Conservation (phyloP, 2,329 filamentous ascomycete genomes). For the Volutella citrinella region DNA sequence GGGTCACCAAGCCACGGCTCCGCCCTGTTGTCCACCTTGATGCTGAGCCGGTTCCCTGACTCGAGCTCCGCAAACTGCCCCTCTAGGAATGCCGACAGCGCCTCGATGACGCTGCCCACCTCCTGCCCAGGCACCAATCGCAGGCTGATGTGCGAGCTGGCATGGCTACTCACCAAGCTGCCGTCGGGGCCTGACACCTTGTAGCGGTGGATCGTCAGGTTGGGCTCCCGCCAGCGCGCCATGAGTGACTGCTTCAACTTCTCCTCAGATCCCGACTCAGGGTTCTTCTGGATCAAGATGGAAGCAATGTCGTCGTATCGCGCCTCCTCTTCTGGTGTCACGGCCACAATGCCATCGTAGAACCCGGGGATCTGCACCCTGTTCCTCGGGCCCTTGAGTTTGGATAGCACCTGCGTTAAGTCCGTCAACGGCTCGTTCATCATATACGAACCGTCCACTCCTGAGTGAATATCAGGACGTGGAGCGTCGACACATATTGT, state of each 20-base stretch:
- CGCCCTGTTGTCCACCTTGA: slow-evolving; percentile 88
- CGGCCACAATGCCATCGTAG: slow-evolving; percentile 76
- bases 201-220: slow-evolving; percentile 89
- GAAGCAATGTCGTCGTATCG: slow-evolving; percentile 82
- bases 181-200: slow-evolving; percentile 90
- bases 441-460: slow-evolving; percentile 91
- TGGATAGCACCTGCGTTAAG: slow-evolving; percentile 77
- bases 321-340: slow-evolving; percentile 72
- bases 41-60: slow-evolving; percentile 75
- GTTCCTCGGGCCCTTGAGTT: slow-evolving; percentile 77
- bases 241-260: slow-evolving; percentile 82
- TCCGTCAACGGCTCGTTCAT: slow-evolving; percentile 92
- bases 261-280: slow-evolving; percentile 56
- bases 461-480: slow-evolving; percentile 87
- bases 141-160: slow-evolving; percentile 83
- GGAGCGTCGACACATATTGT: slow-evolving; percentile 84
- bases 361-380: slow-evolving; percentile 83
- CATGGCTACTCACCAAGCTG: slow-evolving; percentile 85
- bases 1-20: slow-evolving; percentile 96
- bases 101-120: slow-evolving; percentile 69
- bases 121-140: slow-evolving; percentile 93
- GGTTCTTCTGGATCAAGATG: slow-evolving; percentile 70
- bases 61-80: slow-evolving; percentile 70
- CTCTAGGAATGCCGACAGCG: slow-evolving; percentile 65
- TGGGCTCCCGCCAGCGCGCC: slow-evolving; percentile 93